These are phyloP conservation scores for Phaseolus coccineus DNA, from an alignment of 331 rosid species.

Conservation along the genomic window DNA sequence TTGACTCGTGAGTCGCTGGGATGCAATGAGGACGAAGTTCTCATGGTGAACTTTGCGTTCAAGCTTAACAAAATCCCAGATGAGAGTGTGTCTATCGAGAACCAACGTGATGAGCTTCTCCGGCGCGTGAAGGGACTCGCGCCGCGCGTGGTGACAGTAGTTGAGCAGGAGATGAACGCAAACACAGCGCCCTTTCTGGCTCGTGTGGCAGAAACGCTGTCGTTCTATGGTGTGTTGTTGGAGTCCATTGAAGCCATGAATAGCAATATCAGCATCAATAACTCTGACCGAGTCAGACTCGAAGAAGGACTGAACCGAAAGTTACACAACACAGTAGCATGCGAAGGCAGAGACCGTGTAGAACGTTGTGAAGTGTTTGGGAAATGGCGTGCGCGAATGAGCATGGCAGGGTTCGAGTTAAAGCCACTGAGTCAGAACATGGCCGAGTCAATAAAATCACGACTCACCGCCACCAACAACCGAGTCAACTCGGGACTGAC, in stretches of 20 bases:
- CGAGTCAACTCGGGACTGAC: constrained; percentile 66
- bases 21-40: constrained; percentile 61
- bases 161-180: constrained; percentile 81
- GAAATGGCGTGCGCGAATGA: constrained; percentile 94
- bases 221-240: constrained; percentile 64
- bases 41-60: constrained; percentile 79
- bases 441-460: constrained; percentile 58
- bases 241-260: constrained; percentile 61
- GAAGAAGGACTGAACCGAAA: constrained; percentile 80
- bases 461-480: constrained; percentile 42
- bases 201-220: constrained; percentile 68
- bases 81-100: constrained; percentile 88
- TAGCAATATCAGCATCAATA: background rate
- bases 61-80: constrained; percentile 69
- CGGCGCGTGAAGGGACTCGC: constrained; percentile 71
- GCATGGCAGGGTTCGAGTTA: constrained; percentile 88
- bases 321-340: constrained; percentile 68
- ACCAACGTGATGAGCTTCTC: constrained; percentile 78
- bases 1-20: constrained; percentile 73
- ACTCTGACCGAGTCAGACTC: constrained; percentile 56
- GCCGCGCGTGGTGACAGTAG: constrained; percentile 66
- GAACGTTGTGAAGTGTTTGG: constrained; percentile 92
- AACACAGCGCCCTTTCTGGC: constrained; percentile 83
- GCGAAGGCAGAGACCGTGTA: constrained; percentile 91
- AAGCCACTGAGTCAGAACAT: constrained; percentile 66